Evolutionary conservation across 768 basidiomycete genomes (phyloP).

Genomic region (Porphyrellus cyaneotinctus): DNA sequence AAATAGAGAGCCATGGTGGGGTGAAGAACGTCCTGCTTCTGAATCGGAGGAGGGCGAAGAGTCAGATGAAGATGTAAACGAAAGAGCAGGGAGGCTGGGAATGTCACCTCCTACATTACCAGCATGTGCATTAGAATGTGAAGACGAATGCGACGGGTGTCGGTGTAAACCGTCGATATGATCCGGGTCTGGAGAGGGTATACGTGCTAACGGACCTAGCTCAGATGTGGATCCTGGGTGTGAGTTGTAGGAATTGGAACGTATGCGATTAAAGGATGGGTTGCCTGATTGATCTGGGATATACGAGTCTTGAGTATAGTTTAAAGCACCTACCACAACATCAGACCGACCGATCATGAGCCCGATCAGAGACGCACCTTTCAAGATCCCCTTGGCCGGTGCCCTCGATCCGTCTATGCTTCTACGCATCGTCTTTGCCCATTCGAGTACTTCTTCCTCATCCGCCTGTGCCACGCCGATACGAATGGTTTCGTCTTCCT

Average conservation of each 20-base stretch:
- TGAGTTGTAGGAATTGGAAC: conserved; percentile 82
- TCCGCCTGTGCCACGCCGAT: conserved; percentile 28
- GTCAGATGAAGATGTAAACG: conserved; percentile 45
- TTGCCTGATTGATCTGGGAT: conserved; percentile 38
- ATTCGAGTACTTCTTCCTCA: conserved; percentile 64
- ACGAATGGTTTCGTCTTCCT: conserved; percentile 73
- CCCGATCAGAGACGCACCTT: conserved; percentile 39
- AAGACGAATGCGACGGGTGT: conserved; percentile 55
- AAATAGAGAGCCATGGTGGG: conserved; percentile 51
- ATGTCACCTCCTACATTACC: conserved; percentile 27
- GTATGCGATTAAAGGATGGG: conserved; percentile 47
- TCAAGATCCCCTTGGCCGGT: conserved; percentile 85
- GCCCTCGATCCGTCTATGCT: conserved; percentile 61
- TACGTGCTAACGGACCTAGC: conserved; percentile 72
- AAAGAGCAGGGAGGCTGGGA: conserved; percentile 51
- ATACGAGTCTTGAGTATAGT: conserved; percentile 62
- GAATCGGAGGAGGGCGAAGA: conserved; percentile 34
- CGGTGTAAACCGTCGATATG: conserved; percentile 84
- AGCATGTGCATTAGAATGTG: conserved; percentile 27
- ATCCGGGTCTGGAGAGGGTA: conserved; percentile 81
- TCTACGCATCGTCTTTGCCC: conserved; percentile 72
- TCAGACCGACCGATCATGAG: conserved; percentile 3
- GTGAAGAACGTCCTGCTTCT: conserved; percentile 34
- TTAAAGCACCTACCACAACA: conserved; percentile 51
- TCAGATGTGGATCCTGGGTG: conserved; percentile 45